Evolutionary conservation across 2,329 filamentous ascomycete species (phyloP), one percentile per base, ranked within the genome.

Genomic region (Ascocoryne sarcoides): DNA sequence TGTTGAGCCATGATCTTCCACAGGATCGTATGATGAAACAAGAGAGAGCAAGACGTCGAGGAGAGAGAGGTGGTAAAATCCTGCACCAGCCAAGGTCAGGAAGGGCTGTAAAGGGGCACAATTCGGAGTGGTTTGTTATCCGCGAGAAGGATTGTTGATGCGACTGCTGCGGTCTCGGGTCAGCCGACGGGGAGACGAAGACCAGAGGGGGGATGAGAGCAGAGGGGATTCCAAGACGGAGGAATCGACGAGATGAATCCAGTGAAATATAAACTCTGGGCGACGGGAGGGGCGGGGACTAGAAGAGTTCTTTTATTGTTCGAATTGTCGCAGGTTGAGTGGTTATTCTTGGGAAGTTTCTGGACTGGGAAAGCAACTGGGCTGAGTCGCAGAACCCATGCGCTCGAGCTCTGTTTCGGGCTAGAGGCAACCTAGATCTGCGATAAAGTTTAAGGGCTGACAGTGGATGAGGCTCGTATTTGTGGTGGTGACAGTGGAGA

Each of bases 1-100:
- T 53, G 54, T 53, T 60, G 55, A 35, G 58, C 52, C 58, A 61
- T 61, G 36, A 16, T 44, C 36, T 44, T 23, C 39, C n/a, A 44
- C 42, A 12, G 41, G 37, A 40, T 45, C 21, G 42, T 35, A 39
- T 32, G 41, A 32, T 41, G 34, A 26, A 15, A 34, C 29, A 26
- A 28, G 10, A 33, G 29, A 30, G 10, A 9, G 16, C 37, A 19
- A 29, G 33, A 31, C 16, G 32, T 37, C 43, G 38, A 20, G 32
- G 35, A 33, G 38, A 17, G 30, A 36, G 32, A 31, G 19, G 31
- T 23, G 43, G 26, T 48, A 35, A 38, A 28, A 40, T 34, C 48
- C 50, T 55, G 45, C 45, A 51, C 50, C 49, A 47, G 37, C 43
- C 26, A 45, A 52, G 44, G 47, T 31, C 36, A 42, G 36, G 43